Evolutionary conservation across 306 rosid species (phyloP).

Genomic region (Cucurbita maxima): DNA sequence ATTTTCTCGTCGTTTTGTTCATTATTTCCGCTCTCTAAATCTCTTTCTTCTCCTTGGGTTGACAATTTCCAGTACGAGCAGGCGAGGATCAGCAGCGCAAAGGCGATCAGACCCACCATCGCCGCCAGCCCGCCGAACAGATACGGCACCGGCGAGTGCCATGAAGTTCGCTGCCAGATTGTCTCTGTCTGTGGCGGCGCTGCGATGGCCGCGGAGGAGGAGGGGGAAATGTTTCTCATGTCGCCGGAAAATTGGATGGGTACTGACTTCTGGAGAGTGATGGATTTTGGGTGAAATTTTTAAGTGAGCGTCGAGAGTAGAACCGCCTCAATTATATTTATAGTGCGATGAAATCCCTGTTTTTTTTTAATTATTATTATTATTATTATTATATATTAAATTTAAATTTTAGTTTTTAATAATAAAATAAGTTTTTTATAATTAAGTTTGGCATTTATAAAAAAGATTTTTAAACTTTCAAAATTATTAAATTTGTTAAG

Average conservation of each 20-base stretch:
- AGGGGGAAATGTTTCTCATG: conserved; percentile 27
- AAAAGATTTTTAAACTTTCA: too few relatives aligned
- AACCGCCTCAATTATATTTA: too few relatives aligned
- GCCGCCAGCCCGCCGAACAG: conserved; percentile 80
- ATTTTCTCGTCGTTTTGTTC: neutral
- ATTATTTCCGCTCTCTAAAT: conserved; percentile 20
- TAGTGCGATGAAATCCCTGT: too few relatives aligned
- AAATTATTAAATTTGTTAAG: too few relatives aligned
- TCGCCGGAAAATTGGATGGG: neutral
- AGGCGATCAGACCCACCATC: conserved; percentile 64
- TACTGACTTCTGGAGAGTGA: neutral
- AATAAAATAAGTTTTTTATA: too few relatives aligned
- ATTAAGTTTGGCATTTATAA: too few relatives aligned
- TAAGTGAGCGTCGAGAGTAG: too few relatives aligned
- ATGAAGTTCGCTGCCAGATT: conserved; percentile 22
- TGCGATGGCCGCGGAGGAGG: conserved; percentile 3
- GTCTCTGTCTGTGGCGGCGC: conserved; percentile 3
- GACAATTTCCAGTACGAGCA: conserved; percentile 67
- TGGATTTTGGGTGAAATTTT: too few relatives aligned
- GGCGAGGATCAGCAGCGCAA: conserved; percentile 63
- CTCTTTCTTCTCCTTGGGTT: conserved; percentile 8
- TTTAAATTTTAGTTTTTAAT: too few relatives aligned
- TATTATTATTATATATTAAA: too few relatives aligned
- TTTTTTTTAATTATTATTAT: too few relatives aligned
- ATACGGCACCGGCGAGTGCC: conserved; percentile 93